phyloP scores from a whole-genome alignment of 805 yeast species.

The Candida incommunis region DNA sequence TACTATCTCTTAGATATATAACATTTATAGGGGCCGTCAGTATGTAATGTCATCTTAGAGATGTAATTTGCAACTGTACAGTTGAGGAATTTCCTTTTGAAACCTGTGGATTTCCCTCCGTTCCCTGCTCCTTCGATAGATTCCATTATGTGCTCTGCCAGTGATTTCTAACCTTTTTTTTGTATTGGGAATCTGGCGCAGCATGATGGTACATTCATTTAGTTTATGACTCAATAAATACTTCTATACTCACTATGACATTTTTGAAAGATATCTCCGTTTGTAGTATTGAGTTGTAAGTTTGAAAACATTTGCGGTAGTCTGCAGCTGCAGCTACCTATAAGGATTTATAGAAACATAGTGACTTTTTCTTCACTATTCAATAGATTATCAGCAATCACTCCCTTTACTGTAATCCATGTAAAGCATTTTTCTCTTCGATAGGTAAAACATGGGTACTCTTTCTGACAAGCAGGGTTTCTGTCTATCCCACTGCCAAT shows the following conservation, averaged over 20 bases:
- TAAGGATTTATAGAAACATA: no score
- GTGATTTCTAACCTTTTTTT: background rate
- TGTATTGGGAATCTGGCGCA: background rate
- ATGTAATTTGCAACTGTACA: background rate
- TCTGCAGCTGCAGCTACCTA: no score
- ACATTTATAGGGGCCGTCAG: background rate
- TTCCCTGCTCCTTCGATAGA: conserved; percentile 1
- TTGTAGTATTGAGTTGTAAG: no score
- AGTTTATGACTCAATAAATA: conserved; percentile 1
- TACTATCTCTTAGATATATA: background rate
- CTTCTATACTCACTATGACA: no score
- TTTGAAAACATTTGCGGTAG: no score
- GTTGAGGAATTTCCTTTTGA: conserved; percentile 1
- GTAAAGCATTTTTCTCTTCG: no score
- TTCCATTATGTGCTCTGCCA: conserved; percentile 1
- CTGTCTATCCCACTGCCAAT: background rate
- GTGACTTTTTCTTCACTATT: no score
- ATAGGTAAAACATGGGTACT: no score
- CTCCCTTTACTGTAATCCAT: no score
- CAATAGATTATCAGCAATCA: no score
- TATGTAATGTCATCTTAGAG: background rate
- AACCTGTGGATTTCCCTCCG: conserved; percentile 1
- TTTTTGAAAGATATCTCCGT: no score
- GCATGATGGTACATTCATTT: conserved; percentile 6
- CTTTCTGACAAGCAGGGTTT: no score